These are phyloP conservation scores for Parafenestella ontariensis DNA, from an alignment of 2,329 filamentous ascomycete genomes.

Conservation along the genomic window DNA sequence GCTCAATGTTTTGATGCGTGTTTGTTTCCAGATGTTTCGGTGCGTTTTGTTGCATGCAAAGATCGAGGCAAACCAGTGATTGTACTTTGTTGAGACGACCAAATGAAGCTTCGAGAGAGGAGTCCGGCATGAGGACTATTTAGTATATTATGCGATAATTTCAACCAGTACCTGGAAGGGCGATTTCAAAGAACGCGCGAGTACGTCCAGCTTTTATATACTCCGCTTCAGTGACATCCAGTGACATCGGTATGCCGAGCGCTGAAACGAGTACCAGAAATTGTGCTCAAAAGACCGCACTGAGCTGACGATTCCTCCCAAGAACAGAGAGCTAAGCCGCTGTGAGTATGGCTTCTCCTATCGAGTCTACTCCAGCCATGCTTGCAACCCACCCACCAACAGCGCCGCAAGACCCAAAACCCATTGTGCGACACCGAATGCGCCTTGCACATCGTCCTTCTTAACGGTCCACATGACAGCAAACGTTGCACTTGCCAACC, in stretches of 20 bases:
- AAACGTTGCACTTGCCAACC: conserved; percentile 44
- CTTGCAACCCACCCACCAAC: conserved; percentile 44
- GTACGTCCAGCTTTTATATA: background rate
- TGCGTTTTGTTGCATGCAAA: too few relatives aligned
- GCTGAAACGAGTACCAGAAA: background rate
- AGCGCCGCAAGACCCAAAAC: conserved; percentile 43
- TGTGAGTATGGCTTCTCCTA: too few relatives aligned
- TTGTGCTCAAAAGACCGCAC: conserved; percentile 5
- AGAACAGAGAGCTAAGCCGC: background rate
- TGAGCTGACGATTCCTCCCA: background rate
- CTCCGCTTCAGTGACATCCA: background rate
- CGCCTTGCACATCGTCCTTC: conserved; percentile 48
- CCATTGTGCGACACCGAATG: conserved; percentile 50
- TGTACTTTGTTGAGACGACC: background rate
- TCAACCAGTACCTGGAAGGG: background rate
- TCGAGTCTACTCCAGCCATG: conserved; percentile 36
- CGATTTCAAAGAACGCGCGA: background rate
- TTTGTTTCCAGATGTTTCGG: background rate
- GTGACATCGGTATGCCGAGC: background rate
- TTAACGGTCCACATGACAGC: conserved; percentile 43
- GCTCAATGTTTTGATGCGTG: background rate
- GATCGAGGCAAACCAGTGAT: too few relatives aligned
- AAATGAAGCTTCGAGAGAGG: background rate
- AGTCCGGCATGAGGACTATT: background rate
- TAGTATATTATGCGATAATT: background rate